Conservation (phyloP, 2,329 filamentous ascomycete genomes). For the Pseudogymnoascus sp. region DNA sequence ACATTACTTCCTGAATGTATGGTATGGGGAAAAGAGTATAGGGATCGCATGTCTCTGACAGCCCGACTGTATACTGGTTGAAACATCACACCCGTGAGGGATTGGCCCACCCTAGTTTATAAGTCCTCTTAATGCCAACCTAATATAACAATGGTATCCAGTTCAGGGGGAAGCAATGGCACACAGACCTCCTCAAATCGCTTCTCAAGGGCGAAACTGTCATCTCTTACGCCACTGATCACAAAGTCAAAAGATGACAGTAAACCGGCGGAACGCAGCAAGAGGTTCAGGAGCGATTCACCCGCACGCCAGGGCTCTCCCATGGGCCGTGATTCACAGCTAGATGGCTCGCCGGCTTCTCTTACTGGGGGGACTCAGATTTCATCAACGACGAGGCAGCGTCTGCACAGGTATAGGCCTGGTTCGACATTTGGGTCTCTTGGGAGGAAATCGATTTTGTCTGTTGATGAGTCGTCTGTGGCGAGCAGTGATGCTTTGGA, state of each 20-base stretch:
- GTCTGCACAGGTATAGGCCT: conserved; percentile 26
- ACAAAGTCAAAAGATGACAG: not conserved
- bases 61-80: not conserved
- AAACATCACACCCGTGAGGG: conserved; percentile 4
- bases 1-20: not conserved
- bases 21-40: not conserved
- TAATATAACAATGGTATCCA: conserved; percentile 9
- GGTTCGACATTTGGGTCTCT: conserved; percentile 29
- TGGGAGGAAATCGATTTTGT: conserved; percentile 25
- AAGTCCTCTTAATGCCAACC: conserved; percentile 3
- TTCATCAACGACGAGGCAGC: not conserved
- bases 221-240: not conserved
- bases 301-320: not conserved
- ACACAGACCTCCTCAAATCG: not conserved
- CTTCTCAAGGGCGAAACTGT: not conserved
- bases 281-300: not conserved
- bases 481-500: conserved; percentile 20
- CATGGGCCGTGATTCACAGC: conserved; percentile 3
- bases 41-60: conserved; percentile 4
- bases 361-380: not conserved
- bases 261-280: not conserved
- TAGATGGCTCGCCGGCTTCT: not conserved
- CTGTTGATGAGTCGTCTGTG: conserved; percentile 22
- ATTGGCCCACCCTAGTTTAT: not conserved
- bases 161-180: conserved; percentile 3